Evolutionary conservation across 2,329 filamentous ascomycete genomes (phyloP), one percentile per base, ranked within the genome.

Genomic region (Rhinocladiella mackenziei): DNA sequence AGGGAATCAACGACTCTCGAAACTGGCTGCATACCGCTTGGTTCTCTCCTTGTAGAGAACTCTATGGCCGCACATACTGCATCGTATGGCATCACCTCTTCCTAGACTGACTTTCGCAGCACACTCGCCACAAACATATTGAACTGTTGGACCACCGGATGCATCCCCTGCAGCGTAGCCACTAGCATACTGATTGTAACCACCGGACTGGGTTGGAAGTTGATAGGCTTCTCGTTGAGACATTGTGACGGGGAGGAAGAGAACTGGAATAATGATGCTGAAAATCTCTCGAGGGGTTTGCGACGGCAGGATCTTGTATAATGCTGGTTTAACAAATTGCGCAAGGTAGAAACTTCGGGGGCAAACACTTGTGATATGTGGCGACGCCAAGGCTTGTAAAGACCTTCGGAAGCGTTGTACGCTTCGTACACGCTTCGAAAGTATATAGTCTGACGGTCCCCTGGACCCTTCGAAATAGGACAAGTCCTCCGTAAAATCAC

Each of bases 11-110:
- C 18, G 8, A 17, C 20, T 32, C 10, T 13, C 7, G 20, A 14
- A 9, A 2, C 14, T 7, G 15, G n/a, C 11, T 19, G 18, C 34
- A 34, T 44, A 96, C 92, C 92, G 81, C 76, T 94, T 96, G 32
- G 92, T 98, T 63, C 92, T 74, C 78, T 96, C 87, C 79, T 98
- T 98, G 71, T 97, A 97, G 56, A 98, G 71, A 50, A 98, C 89
- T 55, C 92, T 83, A 61, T 95, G 92, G 5, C 92, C 92, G 66
- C 92, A 98, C 69, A 89, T 86, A 66, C 86, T 85, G 75, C 89
- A 95, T 19, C 87, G 77, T 56, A 94, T 91, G 23, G 84, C 81
- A 60, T 92, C 87, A 51, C 81, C 83, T 56, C 83, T 79, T 67
- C 84, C 84, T 57, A 94, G 72, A 13, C 78, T 75, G 32, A 91